Evolutionary conservation across 2,329 filamentous ascomycete species (phyloP).

Genomic region (Cladosporium sp.): DNA sequence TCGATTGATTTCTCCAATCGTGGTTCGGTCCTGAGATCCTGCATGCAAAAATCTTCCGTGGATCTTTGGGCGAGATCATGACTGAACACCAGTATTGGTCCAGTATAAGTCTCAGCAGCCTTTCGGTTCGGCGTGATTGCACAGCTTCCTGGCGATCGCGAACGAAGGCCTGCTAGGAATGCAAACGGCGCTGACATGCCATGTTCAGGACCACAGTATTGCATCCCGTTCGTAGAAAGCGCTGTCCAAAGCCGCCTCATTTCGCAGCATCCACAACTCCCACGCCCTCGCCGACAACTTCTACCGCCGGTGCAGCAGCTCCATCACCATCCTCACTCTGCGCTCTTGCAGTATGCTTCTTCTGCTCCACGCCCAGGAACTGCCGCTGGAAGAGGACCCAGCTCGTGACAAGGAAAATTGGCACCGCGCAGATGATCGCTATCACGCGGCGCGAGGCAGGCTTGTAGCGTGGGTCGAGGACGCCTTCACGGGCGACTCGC

Average conservation of each 20-base stretch:
- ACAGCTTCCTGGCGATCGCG: not conserved
- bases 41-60: not conserved
- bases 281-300: slow-evolving; percentile 11
- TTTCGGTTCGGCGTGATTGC: not conserved
- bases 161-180: too few species aligned
- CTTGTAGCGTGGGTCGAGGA: slow-evolving; percentile 32
- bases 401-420: slow-evolving; percentile 30
- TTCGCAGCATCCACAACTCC: not conserved
- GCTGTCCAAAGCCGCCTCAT: not conserved
- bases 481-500: slow-evolving; percentile 27
- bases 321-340: not conserved
- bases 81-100: not conserved
- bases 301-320: not conserved
- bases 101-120: too few species aligned
- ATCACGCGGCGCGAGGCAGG: slow-evolving; percentile 26
- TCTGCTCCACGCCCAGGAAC: slow-evolving; percentile 33
- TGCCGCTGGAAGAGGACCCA: slow-evolving; percentile 33
- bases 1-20: not conserved
- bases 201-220: too few species aligned
- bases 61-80: not conserved
- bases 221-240: not conserved
- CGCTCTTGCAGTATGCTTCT: slow-evolving; percentile 19
- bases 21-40: not conserved
- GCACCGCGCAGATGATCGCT: slow-evolving; percentile 29
- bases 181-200: not conserved